Base-by-base conservation (phyloP, 805 yeast species). In the Kuraishia hungarica region DNA sequence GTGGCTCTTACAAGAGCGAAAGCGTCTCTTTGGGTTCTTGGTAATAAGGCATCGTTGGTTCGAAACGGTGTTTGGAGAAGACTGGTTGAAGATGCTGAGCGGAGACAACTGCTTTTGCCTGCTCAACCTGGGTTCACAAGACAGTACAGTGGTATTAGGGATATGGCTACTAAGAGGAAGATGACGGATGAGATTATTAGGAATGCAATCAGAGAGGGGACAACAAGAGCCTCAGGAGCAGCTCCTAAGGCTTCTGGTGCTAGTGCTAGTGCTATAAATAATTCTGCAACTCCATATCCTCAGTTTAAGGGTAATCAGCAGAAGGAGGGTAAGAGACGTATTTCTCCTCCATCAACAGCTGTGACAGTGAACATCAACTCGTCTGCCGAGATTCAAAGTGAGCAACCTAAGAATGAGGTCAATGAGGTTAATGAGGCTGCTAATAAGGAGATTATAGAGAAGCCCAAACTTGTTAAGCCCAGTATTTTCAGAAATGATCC, bases 1-100 rank as follows among this genome's bases (percentile, higher is more conserved):
- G 99, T 94, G 54, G 98, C 97, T 0, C 72, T 94, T 43, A 93
- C 98, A 0, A 87, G 99, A 73, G 97, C 98, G 0, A 82, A 86
- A 61, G 79, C 96, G 1, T 87, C 98, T 0, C 73, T 94, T 59
- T 94, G 98, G 98, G 84, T 94, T 55, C 69, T 96, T 17, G 99
- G 99, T 21, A 84, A 88, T 61, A 80, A 77, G 29, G 72, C 75
- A n/a, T 83, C 96, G 1, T 77, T 93, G 60, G 62, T 67, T 6
- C 72, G 80, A 54, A 87, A 91, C 65, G 73, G 73, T 23, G 82
- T 90, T 0, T 94, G 99, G 99, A 71, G 68, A 26, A 75, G 80
- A 55, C 72, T 94, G 53, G 77, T 92, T 10, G 67, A 69, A 0
- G 84, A 92, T 72, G 96, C 96, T 0, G 68, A 71, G 43, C 61